Percentiles rank a stretch among this genome's conserved stretches.
phyloP scores from a whole-genome alignment of 306 rosid genomes.

The Astragalus glycyphyllos region DNA sequence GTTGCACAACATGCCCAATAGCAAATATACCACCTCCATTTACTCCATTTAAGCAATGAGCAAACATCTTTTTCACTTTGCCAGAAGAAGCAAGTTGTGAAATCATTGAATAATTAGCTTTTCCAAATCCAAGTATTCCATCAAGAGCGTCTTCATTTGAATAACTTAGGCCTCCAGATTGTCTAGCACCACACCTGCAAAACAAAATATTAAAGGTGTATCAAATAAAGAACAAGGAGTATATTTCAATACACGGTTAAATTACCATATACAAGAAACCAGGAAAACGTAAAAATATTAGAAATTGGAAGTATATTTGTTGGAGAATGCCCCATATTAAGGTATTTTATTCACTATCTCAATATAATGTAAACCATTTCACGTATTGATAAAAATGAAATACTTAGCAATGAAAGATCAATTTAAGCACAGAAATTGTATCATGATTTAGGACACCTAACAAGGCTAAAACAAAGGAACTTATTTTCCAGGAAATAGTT shows the following conservation, averaged over 20 bases:
- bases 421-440: slow-evolving; percentile 15
- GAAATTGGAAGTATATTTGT: slow-evolving; percentile 1
- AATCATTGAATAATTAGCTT: slow-evolving; percentile 87
- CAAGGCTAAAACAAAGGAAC: slow-evolving; percentile 18
- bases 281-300: slow-evolving; percentile 10
- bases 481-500: slow-evolving; percentile 17
- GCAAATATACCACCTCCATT: slow-evolving; percentile 99
- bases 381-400: slow-evolving; percentile 27
- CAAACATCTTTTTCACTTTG: slow-evolving; percentile 94
- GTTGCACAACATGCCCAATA: slow-evolving; percentile 94
- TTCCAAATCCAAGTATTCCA: slow-evolving; percentile 99
- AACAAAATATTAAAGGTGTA: slow-evolving; percentile 37
- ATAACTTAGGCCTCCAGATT: slow-evolving; percentile 80
- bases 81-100: slow-evolving; percentile 95
- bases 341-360: slow-evolving; percentile 7
- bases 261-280: slow-evolving; percentile 24
- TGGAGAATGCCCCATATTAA: slow-evolving; percentile 15
- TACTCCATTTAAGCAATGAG: slow-evolving; percentile 95
- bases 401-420: not conserved
- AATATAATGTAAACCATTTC: slow-evolving; percentile 3
- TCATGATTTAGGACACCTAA: slow-evolving; percentile 9
- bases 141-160: slow-evolving; percentile 89
- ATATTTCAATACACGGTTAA: slow-evolving; percentile 11
- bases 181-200: slow-evolving; percentile 93
- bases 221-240: slow-evolving; percentile 28